Evolutionary conservation across 257 asterid genomes (phyloP).

Genomic region (Capsicum rhomboideum): DNA sequence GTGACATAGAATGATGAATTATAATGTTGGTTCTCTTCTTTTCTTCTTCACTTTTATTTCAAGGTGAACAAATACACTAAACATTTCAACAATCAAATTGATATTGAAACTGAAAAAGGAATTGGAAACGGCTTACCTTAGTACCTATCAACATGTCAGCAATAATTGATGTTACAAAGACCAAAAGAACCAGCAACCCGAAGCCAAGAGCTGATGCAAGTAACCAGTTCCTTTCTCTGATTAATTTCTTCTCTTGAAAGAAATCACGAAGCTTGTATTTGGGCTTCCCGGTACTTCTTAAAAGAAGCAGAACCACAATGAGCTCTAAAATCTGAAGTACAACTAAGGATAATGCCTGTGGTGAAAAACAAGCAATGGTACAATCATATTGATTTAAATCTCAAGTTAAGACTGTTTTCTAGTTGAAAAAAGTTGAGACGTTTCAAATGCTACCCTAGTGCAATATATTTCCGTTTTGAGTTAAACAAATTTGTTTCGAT

Average conservation of each 20-base stretch:
- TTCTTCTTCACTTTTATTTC: not conserved
- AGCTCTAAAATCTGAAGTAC: constrained; percentile 59
- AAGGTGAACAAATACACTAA: not conserved
- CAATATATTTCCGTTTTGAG: not conserved
- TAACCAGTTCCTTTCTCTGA: constrained; percentile 51
- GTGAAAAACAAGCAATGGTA: not conserved
- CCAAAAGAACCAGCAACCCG: constrained; percentile 43
- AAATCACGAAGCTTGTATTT: constrained; percentile 41
- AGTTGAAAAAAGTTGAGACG: not conserved
- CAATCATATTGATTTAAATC: not conserved
- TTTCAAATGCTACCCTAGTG: not conserved
- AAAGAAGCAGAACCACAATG: constrained; percentile 41
- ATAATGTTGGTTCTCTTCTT: not conserved
- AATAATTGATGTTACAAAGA: constrained; percentile 45
- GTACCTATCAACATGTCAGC: constrained; percentile 38
- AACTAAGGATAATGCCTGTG: constrained; percentile 51
- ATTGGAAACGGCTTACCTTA: constrained; percentile 31
- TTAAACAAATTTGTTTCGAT: not conserved
- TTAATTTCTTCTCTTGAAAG: constrained; percentile 27
- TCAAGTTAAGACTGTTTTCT: not conserved
- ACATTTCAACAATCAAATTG: not conserved
- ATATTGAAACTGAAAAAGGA: not conserved
- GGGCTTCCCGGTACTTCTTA: constrained; percentile 45
- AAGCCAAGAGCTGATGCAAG: constrained; percentile 51
- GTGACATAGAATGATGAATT: not conserved